These are phyloP conservation scores for Cornus controversa DNA, from an alignment of 148 eudicot species.

Conservation along the genomic window DNA sequence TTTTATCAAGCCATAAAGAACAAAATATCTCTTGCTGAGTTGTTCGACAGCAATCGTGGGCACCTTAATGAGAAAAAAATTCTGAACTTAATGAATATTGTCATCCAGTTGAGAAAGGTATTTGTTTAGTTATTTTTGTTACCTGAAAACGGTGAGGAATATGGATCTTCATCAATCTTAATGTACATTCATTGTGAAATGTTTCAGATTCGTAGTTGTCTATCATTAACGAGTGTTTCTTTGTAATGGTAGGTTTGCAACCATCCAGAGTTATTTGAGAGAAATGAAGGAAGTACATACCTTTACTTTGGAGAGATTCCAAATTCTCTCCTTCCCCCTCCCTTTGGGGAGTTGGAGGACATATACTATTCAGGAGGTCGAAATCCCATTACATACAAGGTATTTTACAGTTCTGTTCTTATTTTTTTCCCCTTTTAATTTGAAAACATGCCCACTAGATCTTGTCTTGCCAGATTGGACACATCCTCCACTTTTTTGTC, in stretches of 20 bases:
- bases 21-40: constrained; percentile 91
- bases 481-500: background rate
- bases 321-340: constrained; percentile 80
- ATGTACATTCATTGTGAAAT: background rate
- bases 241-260: constrained; percentile 75
- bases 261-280: constrained; percentile 98
- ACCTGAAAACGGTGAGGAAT: background rate
- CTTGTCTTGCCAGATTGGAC: background rate
- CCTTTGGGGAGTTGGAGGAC: constrained; percentile 91
- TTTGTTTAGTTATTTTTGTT: background rate
- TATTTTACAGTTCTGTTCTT: constrained; percentile 17
- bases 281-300: constrained; percentile 94
- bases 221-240: background rate
- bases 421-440: background rate
- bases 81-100: constrained; percentile 94
- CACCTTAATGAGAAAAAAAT: constrained; percentile 81
- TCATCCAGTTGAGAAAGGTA: constrained; percentile 98
- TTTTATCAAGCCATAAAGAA: constrained; percentile 98
- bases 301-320: constrained; percentile 78
- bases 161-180: background rate
- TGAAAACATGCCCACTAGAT: background rate
- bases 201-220: background rate
- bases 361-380: constrained; percentile 69
- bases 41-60: constrained; percentile 92
- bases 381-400: constrained; percentile 87